Percentiles rank a stretch among this genome's conserved stretches.
phyloP scores from a whole-genome alignment of 1,139 yeast species.

The Yamadazyma epiphylla region DNA sequence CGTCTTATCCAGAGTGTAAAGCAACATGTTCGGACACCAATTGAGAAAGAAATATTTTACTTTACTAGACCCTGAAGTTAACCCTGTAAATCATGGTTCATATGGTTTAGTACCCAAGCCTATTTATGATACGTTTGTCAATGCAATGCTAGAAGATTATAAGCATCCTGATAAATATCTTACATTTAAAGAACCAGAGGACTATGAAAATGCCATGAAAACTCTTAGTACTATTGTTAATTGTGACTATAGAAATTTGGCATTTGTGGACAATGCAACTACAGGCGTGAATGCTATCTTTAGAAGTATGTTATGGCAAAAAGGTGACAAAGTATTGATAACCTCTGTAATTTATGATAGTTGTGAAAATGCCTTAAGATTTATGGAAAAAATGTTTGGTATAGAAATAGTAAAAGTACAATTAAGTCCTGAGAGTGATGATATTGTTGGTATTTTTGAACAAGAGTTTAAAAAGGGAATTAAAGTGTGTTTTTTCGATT shows the following conservation, averaged over 20 bases:
- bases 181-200: constrained; percentile 17
- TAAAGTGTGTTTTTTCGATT: constrained; percentile 54
- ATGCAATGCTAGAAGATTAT: constrained; percentile 23
- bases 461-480: constrained; percentile 22
- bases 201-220: constrained; percentile 27
- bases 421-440: constrained; percentile 47
- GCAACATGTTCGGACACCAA: constrained; percentile 53
- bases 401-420: constrained; percentile 43
- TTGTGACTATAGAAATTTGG: constrained; percentile 42
- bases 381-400: constrained; percentile 38
- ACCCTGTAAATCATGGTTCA: constrained; percentile 53
- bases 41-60: constrained; percentile 47
- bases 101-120: constrained; percentile 47
- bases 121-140: constrained; percentile 25
- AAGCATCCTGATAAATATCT: constrained; percentile 41
- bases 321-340: constrained; percentile 53
- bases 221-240: constrained; percentile 37
- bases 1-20: too few species aligned
- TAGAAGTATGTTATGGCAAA: constrained; percentile 48
- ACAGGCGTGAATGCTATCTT: constrained; percentile 57
- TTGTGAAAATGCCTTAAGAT: constrained; percentile 51
- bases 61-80: constrained; percentile 27
- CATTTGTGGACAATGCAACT: constrained; percentile 57
- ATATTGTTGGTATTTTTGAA: constrained; percentile 42
- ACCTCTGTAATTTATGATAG: constrained; percentile 57